Base-by-base conservation (phyloP, 164 flowering plant genomes). In the Vitis rupestris region DNA sequence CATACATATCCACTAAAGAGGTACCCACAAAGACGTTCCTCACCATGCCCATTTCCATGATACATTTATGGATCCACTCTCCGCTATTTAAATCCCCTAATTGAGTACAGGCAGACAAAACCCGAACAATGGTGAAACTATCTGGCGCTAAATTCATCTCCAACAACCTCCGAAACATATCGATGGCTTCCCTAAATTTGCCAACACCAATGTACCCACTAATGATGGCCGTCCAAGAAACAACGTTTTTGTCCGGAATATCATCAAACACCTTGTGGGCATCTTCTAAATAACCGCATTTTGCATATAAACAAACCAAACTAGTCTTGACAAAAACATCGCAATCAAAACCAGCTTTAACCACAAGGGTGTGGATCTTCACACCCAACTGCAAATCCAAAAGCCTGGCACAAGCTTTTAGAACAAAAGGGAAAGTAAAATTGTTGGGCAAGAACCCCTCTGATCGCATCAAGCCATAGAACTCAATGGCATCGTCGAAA, bases 341-440 rank as follows among this genome's bases (percentile, higher is more conserved):
- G 17, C 4, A 59, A 59, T 76, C 80, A 59, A 64, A 68, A 9
- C 78, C 80, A 15, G 51, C 49, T 56, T 72, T 80, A 11, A 74
- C 72, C 9, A 77, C 63, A 12, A 80, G 71, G 17, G 68, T 9
- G 50, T 80, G 83, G 23, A 74, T 51, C 67, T 48, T 76, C 11
- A 71, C 10, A 23, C 83, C 83, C 47, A 77, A 37, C 9, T 19
- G 62, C 10, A 53, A 69, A 72, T 71, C 71, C 17, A 47, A 63
- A 57, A 71, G 27, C 68, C 76, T 65, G 1, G 78, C 69, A 27
- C 80, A 80, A 0, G 83, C 80, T 57, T 76, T 80, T 0, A 80
- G 55, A 58, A 80, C 76, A 37, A 76, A 80, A 65, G 82, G 82
- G 68, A 76, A 74, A 17, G 82, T 76, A 37, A 74, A 80, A 29